Evolutionary conservation across 768 basidiomycete genomes (phyloP).

Genomic region (Hirschioporus abietinus): DNA sequence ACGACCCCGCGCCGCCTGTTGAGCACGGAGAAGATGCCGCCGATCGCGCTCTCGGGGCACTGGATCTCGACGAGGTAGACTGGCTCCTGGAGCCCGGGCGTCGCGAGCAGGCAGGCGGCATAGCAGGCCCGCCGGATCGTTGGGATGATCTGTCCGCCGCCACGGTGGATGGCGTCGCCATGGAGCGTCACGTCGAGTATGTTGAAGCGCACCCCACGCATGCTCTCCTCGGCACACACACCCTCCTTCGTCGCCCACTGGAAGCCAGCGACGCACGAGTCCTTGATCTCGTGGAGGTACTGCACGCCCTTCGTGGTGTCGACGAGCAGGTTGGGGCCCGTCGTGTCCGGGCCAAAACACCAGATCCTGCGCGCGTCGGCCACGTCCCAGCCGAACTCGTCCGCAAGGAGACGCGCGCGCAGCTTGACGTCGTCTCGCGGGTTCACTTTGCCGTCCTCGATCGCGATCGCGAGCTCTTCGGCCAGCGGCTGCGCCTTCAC

Average conservation of each 20-base stretch:
- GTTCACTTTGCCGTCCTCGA: slow-evolving; percentile 40
- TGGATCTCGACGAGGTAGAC: slow-evolving; percentile 48
- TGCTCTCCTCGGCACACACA: slow-evolving; percentile 42
- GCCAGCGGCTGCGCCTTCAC: slow-evolving; percentile 40
- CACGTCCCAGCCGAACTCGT: slow-evolving; percentile 50
- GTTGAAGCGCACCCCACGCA: slow-evolving; percentile 48
- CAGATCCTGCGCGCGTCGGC: slow-evolving; percentile 49
- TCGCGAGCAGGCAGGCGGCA: slow-evolving; percentile 42
- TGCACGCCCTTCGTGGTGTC: slow-evolving; percentile 48
- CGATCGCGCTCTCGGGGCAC: slow-evolving; percentile 43
- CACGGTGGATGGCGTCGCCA: slow-evolving; percentile 49
- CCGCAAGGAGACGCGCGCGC: slow-evolving; percentile 45
- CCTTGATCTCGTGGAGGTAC: slow-evolving; percentile 51
- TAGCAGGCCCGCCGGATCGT: slow-evolving; percentile 44
- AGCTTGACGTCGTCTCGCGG: slow-evolving; percentile 47
- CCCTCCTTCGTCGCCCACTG: slow-evolving; percentile 50
- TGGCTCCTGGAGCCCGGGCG: slow-evolving; percentile 44
- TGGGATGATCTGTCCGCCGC: slow-evolving; percentile 48
- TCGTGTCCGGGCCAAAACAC: slow-evolving; percentile 47
- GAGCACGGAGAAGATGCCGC: slow-evolving; percentile 40
- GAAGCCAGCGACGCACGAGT: slow-evolving; percentile 48
- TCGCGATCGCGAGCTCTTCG: slow-evolving; percentile 43
- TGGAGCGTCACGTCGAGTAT: slow-evolving; percentile 42
- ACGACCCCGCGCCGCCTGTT: slow-evolving; percentile 45
- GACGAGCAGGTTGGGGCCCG: slow-evolving; percentile 43